Conservation (phyloP, 768 basidiomycete species). For the Pisolithus sp. region DNA sequence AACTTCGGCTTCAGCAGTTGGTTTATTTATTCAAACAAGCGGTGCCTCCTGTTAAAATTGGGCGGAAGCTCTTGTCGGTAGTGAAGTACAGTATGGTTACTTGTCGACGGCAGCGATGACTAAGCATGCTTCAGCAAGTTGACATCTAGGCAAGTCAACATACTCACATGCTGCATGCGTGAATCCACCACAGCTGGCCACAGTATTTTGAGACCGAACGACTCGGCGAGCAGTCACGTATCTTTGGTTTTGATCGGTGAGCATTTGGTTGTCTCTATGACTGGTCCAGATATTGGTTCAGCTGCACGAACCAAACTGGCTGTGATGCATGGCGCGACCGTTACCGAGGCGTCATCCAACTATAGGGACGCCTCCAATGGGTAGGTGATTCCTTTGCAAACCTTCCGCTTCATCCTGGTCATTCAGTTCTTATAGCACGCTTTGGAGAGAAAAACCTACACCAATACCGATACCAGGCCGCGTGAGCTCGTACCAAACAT, state of each 20-base stretch:
- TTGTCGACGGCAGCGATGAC: background rate
- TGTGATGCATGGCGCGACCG: conserved; percentile 7
- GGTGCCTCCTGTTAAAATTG: background rate
- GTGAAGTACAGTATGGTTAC: background rate
- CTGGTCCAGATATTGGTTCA: conserved; percentile 2
- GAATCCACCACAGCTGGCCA: background rate
- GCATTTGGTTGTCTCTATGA: conserved; percentile 6
- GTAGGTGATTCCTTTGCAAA: conserved; percentile 12
- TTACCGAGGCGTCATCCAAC: conserved; percentile 10
- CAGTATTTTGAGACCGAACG: background rate
- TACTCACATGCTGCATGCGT: background rate
- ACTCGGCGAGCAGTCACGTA: background rate
- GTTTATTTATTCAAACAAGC: too few species aligned
- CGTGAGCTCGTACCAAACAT: conserved; percentile 11
- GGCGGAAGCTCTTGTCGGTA: background rate
- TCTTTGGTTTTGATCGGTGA: conserved; percentile 7
- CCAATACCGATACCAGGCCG: conserved; percentile 13
- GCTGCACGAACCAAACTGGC: conserved; percentile 7
- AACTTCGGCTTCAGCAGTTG: background rate
- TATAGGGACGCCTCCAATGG: conserved; percentile 25
- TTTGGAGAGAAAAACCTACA: conserved; percentile 20
- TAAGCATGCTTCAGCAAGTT: background rate
- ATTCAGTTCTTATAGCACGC: conserved; percentile 1
- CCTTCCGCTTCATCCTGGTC: background rate
- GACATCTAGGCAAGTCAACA: background rate